Base-by-base conservation (phyloP, 2,329 filamentous ascomycete species). In the Cadophora sp. region DNA sequence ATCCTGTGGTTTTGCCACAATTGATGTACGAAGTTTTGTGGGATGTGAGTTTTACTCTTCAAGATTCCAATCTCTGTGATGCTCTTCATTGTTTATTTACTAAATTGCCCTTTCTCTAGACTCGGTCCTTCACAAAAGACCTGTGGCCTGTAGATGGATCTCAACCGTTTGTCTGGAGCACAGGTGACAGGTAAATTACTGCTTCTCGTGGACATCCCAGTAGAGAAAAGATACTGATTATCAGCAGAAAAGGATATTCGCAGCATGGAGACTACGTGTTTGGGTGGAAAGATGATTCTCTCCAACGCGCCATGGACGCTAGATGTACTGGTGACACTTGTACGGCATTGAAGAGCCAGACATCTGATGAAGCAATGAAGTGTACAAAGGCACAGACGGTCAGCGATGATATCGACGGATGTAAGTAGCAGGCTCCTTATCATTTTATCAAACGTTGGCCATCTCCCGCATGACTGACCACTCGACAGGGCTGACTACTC, bases 251-350 rank as follows among this genome's bases (percentile, higher is more conserved):
- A 58, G 83, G 83, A 48, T 78, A 81, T 27, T 82, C 81, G 8
- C 82, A 82, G 16, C 83, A 84, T 73, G 83, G 82, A 22, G 83
- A 84, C 74, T 84, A 85, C 73, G 75, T 84, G 67, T 84, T 84
- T 71, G 82, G 82, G 68, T 84, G 82, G 82, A 80, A 84, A 73
- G 81, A 78, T 68, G 78, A 83, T 73, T 77, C 80, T 14, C 80
- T 85, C 48, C 83, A 85, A 74, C 80, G 78, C 76, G 80, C 81
- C 72, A 83, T 83, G 81, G 80, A 83, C 75, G 79, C 79, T 71
- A 64, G 55, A 24, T 64, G 61, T 24, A 58, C 13, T 7, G 14
- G 14, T 53, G 50, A 53, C 16, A 16, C 18, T 11, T 53, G 50
- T 16, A 53, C 24, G 1, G 50, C 16, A n/a, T n/a, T 53, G 24